Percentiles rank a stretch among this genome's conserved stretches.
Conservation (phyloP, 192 early-diverging fungal genomes). For the Coemansia sp. region DNA sequence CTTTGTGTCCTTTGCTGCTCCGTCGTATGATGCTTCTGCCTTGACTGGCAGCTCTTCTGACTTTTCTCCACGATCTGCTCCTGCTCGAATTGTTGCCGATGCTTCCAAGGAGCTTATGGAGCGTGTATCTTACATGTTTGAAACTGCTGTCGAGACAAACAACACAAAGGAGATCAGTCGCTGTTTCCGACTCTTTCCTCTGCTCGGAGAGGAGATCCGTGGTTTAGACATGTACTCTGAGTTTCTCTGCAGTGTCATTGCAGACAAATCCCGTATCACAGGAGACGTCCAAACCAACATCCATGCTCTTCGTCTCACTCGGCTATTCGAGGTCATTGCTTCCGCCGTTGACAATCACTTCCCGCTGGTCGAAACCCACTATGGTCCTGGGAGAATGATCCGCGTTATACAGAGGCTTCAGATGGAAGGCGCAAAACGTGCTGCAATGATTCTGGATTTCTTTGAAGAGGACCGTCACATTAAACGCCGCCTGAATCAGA, state of each 20-base stretch:
- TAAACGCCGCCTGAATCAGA: conserved; percentile 47
- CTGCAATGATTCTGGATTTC: conserved; percentile 69
- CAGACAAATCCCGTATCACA: conserved; percentile 65
- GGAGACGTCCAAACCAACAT: conserved; percentile 33
- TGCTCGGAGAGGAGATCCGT: conserved; percentile 76
- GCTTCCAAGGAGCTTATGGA: conserved; percentile 66
- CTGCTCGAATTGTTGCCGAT: conserved; percentile 48
- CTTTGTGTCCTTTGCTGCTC: conserved; percentile 33
- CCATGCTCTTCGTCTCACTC: conserved; percentile 78
- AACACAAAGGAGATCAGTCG: conserved; percentile 78
- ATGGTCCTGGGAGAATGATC: conserved; percentile 86
- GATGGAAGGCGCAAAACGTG: conserved; percentile 83
- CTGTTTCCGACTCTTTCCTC: conserved; percentile 89
- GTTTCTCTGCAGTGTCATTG: conserved; percentile 80
- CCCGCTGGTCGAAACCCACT: conserved; percentile 76
- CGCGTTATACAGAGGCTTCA: conserved; percentile 86
- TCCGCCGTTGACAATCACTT: conserved; percentile 86
- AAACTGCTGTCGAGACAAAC: conserved; percentile 65
- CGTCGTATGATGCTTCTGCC: conserved; percentile 19
- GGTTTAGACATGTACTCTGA: conserved; percentile 86
- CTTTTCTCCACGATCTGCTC: background rate
- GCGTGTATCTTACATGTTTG: conserved; percentile 78
- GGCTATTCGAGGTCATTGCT: conserved; percentile 88
- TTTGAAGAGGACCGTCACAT: conserved; percentile 75
- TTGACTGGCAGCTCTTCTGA: background rate